Evolutionary conservation across 2,329 filamentous ascomycete species (phyloP).

Genomic region (Fusarium mangiferae): DNA sequence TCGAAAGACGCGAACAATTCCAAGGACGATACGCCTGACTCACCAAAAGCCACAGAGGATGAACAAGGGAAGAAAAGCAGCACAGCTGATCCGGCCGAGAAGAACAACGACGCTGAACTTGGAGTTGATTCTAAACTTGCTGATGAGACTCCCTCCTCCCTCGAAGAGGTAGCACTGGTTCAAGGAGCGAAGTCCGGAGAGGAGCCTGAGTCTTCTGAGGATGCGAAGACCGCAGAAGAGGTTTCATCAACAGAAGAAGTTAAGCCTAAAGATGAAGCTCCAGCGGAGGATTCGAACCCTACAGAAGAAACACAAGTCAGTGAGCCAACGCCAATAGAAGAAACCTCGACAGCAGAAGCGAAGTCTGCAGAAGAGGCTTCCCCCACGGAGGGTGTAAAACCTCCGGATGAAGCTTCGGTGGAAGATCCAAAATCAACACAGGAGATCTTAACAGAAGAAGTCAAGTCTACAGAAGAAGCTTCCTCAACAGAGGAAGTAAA

Average conservation of each 20-base stretch:
- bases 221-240: not conserved
- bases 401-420: not conserved
- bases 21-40: slow-evolving; percentile 4
- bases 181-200: not conserved
- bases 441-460: not conserved
- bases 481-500: not conserved
- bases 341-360: not conserved
- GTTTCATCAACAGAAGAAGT: not conserved
- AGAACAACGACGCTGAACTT: slow-evolving; percentile 7
- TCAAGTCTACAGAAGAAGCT: not conserved
- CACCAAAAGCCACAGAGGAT: not conserved
- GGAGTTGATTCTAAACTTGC: slow-evolving; percentile 8
- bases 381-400: not conserved
- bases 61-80: slow-evolving; percentile 7
- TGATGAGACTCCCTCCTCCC: not conserved
- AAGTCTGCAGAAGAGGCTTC: not conserved
- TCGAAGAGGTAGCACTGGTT: not conserved
- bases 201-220: not conserved
- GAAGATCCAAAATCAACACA: not conserved
- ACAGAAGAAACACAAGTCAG: not conserved
- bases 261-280: slow-evolving; percentile 8
- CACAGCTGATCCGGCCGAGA: not conserved
- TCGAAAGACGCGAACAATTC: slow-evolving; percentile 12
- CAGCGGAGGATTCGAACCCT: not conserved
- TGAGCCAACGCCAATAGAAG: not conserved